A percentile compares a stretch with the other conserved stretches of the same genome.
These are phyloP conservation scores for Xylariaceae sp. DNA, from an alignment of 2,329 filamentous ascomycete species.

Conservation along the genomic window DNA sequence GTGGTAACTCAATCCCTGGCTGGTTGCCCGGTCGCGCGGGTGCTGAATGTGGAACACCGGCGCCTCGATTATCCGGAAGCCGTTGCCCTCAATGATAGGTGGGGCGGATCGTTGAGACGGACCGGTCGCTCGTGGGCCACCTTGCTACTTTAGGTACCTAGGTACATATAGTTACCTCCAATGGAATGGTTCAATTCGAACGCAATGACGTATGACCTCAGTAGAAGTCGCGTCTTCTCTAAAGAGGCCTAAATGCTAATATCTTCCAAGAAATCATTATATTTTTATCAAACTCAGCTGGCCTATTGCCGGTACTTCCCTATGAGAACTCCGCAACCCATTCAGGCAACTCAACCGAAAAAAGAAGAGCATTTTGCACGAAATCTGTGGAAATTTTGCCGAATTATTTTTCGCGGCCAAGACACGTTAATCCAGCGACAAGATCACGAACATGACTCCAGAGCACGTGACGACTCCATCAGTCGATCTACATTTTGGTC, in stretches of 20 bases:
- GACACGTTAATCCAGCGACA: conserved; percentile 19
- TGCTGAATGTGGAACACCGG: too few relatives aligned
- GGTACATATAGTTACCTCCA: too few relatives aligned
- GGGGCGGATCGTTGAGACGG: too few relatives aligned
- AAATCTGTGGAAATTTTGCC: not conserved
- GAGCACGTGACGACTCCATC: conserved; percentile 29
- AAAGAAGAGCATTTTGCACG: not conserved
- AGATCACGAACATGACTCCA: conserved; percentile 32
- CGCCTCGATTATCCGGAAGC: not conserved
- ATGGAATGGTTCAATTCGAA: too few relatives aligned
- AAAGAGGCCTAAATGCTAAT: conserved; percentile 2
- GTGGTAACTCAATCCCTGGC: conserved; percentile 18
- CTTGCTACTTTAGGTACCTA: too few relatives aligned
- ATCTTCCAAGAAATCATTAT: conserved; percentile 3
- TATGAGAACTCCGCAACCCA: not conserved
- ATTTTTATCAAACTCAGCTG: not conserved
- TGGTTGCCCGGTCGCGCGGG: conserved; percentile 5
- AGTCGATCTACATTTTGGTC: conserved; percentile 2
- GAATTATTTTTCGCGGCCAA: conserved; percentile 3
- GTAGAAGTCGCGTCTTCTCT: conserved; percentile 19
- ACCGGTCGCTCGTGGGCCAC: too few relatives aligned
- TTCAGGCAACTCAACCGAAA: not conserved
- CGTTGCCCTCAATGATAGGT: too few relatives aligned
- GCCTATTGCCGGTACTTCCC: not conserved
- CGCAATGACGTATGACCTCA: conserved; percentile 17